These are phyloP conservation scores for Euphrasia confusa DNA, from an alignment of 257 asterid species.

Conservation along the genomic window DNA sequence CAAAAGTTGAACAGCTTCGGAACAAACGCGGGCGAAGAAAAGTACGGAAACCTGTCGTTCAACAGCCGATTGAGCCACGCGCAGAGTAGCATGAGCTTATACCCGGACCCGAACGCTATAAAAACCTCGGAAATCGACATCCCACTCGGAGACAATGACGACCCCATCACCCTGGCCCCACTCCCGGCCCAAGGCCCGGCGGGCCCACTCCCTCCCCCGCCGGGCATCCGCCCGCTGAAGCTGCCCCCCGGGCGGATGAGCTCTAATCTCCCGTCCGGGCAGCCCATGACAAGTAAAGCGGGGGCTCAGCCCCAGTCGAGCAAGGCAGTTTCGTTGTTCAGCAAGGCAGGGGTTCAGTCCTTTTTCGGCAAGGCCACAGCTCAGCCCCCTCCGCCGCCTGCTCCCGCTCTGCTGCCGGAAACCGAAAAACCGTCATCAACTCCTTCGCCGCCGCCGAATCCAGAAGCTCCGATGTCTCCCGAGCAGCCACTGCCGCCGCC, in stretches of 20 bases:
- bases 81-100: slow-evolving; percentile 27
- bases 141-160: slow-evolving; percentile 29
- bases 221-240: slow-evolving; percentile 59
- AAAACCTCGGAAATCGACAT: slow-evolving; percentile 39
- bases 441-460: no score
- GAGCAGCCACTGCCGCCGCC: no score
- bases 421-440: no score
- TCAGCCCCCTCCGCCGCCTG: no score
- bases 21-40: slow-evolving; percentile 39
- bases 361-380: no score
- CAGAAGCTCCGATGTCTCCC: no score
- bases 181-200: slow-evolving; percentile 27
- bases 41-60: slow-evolving; percentile 39
- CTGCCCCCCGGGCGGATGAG: slow-evolving; percentile 74
- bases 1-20: slow-evolving; percentile 41
- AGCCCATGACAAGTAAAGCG: no score
- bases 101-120: slow-evolving; percentile 26
- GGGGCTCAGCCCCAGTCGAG: no score
- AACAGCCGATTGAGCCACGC: slow-evolving; percentile 27
- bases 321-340: no score
- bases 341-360: no score
- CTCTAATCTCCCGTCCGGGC: no score
- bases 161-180: neutral
- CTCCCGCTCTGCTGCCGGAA: no score
- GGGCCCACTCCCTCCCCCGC: slow-evolving; percentile 16